Base-by-base conservation (phyloP, 495 filamentous ascomycete genomes). In the Terfezia boudieri region DNA sequence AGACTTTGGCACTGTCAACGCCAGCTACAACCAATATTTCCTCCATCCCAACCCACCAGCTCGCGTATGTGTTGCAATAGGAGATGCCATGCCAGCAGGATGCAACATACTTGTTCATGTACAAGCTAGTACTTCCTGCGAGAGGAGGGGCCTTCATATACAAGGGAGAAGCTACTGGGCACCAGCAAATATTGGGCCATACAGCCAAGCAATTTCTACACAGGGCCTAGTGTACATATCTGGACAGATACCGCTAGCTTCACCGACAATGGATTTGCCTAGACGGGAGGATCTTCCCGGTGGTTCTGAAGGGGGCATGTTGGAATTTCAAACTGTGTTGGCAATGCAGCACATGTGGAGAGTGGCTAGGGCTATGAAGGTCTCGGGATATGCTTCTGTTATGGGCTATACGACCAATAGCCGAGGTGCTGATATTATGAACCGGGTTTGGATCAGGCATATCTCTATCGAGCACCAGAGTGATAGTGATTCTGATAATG, bases 81-180 rank as follows among this genome's bases (percentile, higher is more conserved):
- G 86, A 23, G 36, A 55, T 16, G 56, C 71, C 11, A 66, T 86
- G 4, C 81, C 84, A 0, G 38, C 62, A 1, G 69, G 69, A 32
- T 67, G 75, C 43, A 70, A 77, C 41, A 71, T 96, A 26, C 71
- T 71, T 51, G 64, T 75, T 43, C 68, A 70, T 53, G 64, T 74
- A 8, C 67, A 66, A 26, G 60, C 70, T 16, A 60, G 63, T 16
- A 52, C 57, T n/a, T 53, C 51, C 12, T 57, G 61, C 9, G 49
- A 58, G 53, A 12, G 67, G 66, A 59, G 69, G 68, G 52, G 72
- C 73, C 73, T 99, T 1, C 90, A 99, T 66, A 87, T 99, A 4
- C 92, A 96, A 64, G 86, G 83, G 14, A 74, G 83, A 26, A 90
- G 84, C 4, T 95, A 96, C 73, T 99, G 90, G 90, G 92, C 90